Evolutionary conservation across 2,329 filamentous ascomycete genomes (phyloP).

Genomic region (Purpureocillium lavendulum): DNA sequence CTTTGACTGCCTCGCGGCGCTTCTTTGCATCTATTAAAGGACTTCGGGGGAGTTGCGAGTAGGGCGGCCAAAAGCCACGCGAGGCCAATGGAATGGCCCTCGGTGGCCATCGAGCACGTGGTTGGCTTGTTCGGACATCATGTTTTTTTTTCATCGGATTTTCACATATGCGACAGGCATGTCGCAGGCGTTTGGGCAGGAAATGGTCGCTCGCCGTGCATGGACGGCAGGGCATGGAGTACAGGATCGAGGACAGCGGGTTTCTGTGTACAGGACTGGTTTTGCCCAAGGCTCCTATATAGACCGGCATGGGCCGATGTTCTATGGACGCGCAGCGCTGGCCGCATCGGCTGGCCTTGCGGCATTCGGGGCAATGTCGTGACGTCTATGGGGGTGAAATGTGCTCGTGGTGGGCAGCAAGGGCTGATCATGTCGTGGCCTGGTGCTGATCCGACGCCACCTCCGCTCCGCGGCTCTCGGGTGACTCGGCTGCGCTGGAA

Average conservation of each 20-base stretch:
- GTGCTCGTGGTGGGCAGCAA: neutral
- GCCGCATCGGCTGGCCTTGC: too few species aligned
- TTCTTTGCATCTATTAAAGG: neutral
- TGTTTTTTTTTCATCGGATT: constrained; percentile 2
- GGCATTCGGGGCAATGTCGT: too few species aligned
- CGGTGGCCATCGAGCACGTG: neutral
- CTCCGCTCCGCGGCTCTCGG: neutral
- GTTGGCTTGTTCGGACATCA: neutral
- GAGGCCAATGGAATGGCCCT: too few species aligned
- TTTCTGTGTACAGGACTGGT: constrained; percentile 4
- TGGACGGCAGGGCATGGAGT: constrained; percentile 8
- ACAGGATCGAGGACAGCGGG: constrained; percentile 5
- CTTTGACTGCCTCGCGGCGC: neutral
- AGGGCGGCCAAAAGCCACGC: too few species aligned
- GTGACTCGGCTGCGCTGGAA: too few species aligned
- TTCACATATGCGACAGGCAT: constrained; percentile 13
- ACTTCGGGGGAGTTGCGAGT: neutral
- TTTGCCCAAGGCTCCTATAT: neutral
- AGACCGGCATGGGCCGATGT: neutral
- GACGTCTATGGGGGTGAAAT: too few species aligned
- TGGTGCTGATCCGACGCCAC: neutral
- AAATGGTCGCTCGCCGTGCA: constrained; percentile 3
- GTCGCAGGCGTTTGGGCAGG: constrained; percentile 19
- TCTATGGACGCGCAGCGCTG: neutral
- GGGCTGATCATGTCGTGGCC: neutral